These are phyloP conservation scores for Quercus tomentella DNA, from an alignment of 331 rosid genomes.

Conservation along the genomic window DNA sequence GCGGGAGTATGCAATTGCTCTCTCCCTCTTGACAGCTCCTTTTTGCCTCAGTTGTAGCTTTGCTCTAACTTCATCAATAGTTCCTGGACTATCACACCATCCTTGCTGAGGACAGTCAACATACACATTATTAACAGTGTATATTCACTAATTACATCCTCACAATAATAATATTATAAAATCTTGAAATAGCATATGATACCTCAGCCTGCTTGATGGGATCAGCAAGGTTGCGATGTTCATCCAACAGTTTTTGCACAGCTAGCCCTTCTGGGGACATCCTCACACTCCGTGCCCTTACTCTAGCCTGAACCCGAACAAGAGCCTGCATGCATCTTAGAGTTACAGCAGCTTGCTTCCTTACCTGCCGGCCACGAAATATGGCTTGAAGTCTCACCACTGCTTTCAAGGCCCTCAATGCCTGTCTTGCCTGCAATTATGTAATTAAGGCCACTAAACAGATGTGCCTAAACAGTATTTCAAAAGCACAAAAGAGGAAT, in stretches of 20 bases:
- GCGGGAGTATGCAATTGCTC: conserved; percentile 68
- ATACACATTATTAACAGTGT: conserved; percentile 2
- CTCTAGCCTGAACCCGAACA: conserved; percentile 72
- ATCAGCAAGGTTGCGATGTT: conserved; percentile 34
- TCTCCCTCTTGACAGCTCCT: conserved; percentile 77
- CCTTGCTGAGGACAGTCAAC: conserved; percentile 44
- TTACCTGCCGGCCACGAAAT: conserved; percentile 71
- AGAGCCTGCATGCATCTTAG: conserved; percentile 97
- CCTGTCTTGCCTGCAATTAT: conserved; percentile 67
- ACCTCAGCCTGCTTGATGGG: conserved; percentile 63
- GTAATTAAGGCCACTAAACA: conserved; percentile 3
- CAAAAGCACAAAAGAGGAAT: background rate
- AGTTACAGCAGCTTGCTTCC: conserved; percentile 89
- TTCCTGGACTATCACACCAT: conserved; percentile 83
- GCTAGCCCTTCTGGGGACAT: conserved; percentile 47
- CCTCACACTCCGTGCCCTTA: conserved; percentile 56
- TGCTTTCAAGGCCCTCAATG: conserved; percentile 82
- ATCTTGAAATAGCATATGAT: background rate
- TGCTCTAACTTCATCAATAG: conserved; percentile 57
- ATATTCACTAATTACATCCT: background rate
- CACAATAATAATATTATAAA: background rate
- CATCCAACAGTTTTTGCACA: conserved; percentile 36
- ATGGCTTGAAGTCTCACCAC: conserved; percentile 90
- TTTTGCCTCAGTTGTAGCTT: conserved; percentile 74
- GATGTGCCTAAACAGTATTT: background rate